These are phyloP conservation scores for Diaporthe vaccinii DNA, from an alignment of 2,329 filamentous ascomycete species.

Conservation along the genomic window DNA sequence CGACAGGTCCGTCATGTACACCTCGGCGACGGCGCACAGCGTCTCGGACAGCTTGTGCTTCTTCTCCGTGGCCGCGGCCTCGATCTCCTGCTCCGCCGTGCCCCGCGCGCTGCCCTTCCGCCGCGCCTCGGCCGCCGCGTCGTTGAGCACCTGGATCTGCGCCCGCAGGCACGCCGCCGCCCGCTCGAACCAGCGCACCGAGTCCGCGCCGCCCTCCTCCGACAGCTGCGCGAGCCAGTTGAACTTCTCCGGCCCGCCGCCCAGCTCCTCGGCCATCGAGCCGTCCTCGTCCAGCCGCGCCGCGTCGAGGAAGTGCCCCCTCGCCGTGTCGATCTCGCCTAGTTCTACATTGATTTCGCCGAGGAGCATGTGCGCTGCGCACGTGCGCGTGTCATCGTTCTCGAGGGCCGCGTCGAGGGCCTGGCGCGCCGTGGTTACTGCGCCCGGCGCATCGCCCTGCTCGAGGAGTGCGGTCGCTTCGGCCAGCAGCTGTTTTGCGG, in stretches of 20 bases:
- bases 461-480: constrained; percentile 52
- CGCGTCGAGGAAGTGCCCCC: constrained; percentile 79
- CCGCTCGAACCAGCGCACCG: constrained; percentile 75
- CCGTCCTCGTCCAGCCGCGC: constrained; percentile 84
- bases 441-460: constrained; percentile 50
- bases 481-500: constrained; percentile 47
- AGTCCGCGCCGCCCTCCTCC: constrained; percentile 76
- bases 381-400: constrained; percentile 63
- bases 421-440: constrained; percentile 52
- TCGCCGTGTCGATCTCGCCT: constrained; percentile 83
- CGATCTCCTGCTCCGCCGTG: constrained; percentile 57
- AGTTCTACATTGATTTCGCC: constrained; percentile 87
- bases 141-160: constrained; percentile 76
- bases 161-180: constrained; percentile 80
- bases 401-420: constrained; percentile 60
- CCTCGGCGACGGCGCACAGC: constrained; percentile 94
- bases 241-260: constrained; percentile 93
- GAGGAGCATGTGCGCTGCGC: constrained; percentile 77
- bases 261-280: constrained; percentile 74
- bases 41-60: constrained; percentile 87
- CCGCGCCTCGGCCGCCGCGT: constrained; percentile 48
- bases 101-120: constrained; percentile 51
- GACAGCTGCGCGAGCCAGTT: constrained; percentile 93
- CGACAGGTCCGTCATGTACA: constrained; percentile 98
- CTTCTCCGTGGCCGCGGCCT: constrained; percentile 81